Evolutionary conservation across 2,329 filamentous ascomycete genomes (phyloP), one percentile per base, ranked within the genome.

Genomic region (Akanthomyces uredinophilus): DNA sequence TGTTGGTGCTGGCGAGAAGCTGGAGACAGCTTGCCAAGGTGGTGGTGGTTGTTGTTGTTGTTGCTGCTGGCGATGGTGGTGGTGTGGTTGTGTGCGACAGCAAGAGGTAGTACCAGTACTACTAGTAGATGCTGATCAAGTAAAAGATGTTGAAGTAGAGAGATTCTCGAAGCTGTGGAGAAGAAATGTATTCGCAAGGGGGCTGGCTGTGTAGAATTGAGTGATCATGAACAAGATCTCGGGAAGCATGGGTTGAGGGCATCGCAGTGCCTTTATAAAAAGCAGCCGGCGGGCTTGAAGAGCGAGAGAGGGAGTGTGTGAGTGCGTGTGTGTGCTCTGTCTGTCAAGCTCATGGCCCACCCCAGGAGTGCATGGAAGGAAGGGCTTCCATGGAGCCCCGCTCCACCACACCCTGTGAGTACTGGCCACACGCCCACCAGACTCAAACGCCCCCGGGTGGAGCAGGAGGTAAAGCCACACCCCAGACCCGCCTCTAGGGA

Each of bases 1-100:
- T 60, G 47, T 47, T 27, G 52, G 51, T 39, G 35, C 57, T 37
- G 53, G 27, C 22, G 32, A 8, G 27, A 47, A 54, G 18, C 24
- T 43, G 70, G 4, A 37, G n/a, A 18, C 54, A 35, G 54, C 41
- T 37, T 37, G 54, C 6, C n/a, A n/a, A n/a, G n/a, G n/a, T n/a
- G n/a, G 20, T 13, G 11, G 24, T 10, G n/a, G 18, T 20, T 13
- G 39, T 59, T 39, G 20, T 16, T 32, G 24, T 14, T 35, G 18
- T 16, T 13, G 39, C 50, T 39, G 55, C 50, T 39, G 55, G n/a
- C 46, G 54, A 10, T 49, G 32, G 56, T 44, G 56, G 46, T 35
- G 32, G 24, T 37, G 47, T 60, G 27, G 47, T 29, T 41, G 35
- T 22, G 35, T 2, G 69, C 70, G 13, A 69, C 14, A n/a, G 37